Base-by-base conservation (phyloP, 768 basidiomycete species). In the Agaricus subrufescens region DNA sequence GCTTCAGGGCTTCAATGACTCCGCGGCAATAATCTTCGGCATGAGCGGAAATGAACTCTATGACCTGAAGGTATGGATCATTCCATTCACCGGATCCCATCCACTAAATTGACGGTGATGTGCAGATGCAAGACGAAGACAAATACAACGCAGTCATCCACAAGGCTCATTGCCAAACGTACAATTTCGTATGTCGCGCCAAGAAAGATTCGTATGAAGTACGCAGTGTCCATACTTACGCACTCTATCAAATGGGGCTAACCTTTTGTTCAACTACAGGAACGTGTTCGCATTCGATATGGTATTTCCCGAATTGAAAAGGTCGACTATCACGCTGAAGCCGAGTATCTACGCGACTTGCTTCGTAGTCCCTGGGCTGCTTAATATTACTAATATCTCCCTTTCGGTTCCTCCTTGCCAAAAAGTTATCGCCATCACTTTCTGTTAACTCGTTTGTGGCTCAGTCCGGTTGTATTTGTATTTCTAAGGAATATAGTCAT, bases 1-100 rank as follows among this genome's bases (percentile, higher is more conserved):
- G 96, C 74, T 98, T 45, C 91, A 91, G 60, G 93, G 90, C 3
- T 99, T 99, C 78, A 96, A 99, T 67, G 96, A 98, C 5, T 83
- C 88, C 34, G 97, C 94, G 4, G 69, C 84, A 51, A 72, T 75
- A 3, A 71, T 99, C 14, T 86, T 98, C 59, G 88, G 83, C 27
- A 86, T 84, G 73, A 72, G 81, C 31, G 96, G 92, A 10, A 83
- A 94, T 62, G 86, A 94, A 12, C 67, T 98, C 43, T 69, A 86
- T 54, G 78, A 76, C n/a, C 76, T 94, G 59, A 89, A 81, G 76
- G 91, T 89, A 49, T 37, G 9, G 49, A n/a, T 19, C n/a, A 50
- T 30, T 3, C 19, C 31, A 7, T 23, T 19, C 19, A 34, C 25
- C 10, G 31, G 12, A 23, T 4, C 10, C 10, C 10, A 23, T 5